Evolutionary conservation across 192 early-diverging fungal species (phyloP).

Genomic region (Geranomyces michiganensis): DNA sequence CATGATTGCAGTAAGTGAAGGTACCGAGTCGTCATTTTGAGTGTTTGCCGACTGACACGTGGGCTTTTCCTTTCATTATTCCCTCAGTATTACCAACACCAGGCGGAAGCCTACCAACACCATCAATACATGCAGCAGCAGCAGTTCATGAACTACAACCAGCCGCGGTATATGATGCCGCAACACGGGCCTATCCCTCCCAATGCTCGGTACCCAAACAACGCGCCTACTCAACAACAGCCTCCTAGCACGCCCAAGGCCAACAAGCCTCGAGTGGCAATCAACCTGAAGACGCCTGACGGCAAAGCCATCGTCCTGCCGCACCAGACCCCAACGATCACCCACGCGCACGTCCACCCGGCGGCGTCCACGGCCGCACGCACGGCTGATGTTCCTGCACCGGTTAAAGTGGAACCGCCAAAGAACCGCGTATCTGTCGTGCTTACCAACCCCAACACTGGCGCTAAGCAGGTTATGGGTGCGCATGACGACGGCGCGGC

Average conservation of each 20-base stretch:
- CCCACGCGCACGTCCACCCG: constrained; percentile 7
- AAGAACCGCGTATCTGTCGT: constrained; percentile 7
- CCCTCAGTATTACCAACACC: constrained; percentile 5
- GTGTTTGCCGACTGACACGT: too few relatives aligned
- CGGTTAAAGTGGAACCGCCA: not conserved
- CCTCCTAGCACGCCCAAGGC: constrained; percentile 8
- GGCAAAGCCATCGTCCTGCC: constrained; percentile 10
- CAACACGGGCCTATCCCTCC: not conserved
- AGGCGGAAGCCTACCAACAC: not conserved
- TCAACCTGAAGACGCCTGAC: constrained; percentile 9
- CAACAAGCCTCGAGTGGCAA: constrained; percentile 11
- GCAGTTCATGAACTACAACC: not conserved
- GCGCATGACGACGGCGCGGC: not conserved
- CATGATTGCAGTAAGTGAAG: not conserved
- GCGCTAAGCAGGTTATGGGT: not conserved
- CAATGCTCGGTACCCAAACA: not conserved
- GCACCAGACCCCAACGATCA: not conserved
- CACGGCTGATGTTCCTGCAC: not conserved
- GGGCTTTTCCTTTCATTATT: not conserved
- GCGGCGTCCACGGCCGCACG: not conserved
- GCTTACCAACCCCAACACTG: constrained; percentile 13
- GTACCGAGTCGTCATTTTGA: too few relatives aligned
- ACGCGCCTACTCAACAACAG: not conserved
- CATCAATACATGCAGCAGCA: constrained; percentile 8
- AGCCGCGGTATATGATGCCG: constrained; percentile 1